A percentile compares a stretch with the other conserved stretches of the same genome.
These are phyloP conservation scores for Trypanosoma rangeli DNA, from an alignment of 208 protist species.

Conservation along the genomic window DNA sequence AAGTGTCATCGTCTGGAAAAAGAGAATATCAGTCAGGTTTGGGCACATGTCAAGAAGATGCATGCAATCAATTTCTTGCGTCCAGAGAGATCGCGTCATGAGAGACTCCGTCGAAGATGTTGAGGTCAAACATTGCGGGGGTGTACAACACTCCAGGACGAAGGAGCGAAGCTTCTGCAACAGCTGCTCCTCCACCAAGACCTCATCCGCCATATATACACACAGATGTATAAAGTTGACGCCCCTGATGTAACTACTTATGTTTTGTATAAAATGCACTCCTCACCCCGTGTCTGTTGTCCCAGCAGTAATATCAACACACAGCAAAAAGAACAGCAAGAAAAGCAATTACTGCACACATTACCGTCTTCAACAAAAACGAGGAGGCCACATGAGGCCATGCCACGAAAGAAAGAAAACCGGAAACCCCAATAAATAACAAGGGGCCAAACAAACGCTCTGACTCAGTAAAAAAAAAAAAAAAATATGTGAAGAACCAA, in stretches of 20 bases:
- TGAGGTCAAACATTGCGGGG: constrained; percentile 37
- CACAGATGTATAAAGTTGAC: neutral
- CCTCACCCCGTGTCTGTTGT: neutral
- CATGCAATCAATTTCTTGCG: constrained; percentile 82
- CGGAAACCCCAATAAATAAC: neutral
- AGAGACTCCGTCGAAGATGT: constrained; percentile 12
- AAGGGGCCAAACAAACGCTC: neutral
- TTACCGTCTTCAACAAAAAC: neutral
- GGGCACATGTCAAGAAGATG: constrained; percentile 57
- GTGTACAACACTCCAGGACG: constrained; percentile 62
- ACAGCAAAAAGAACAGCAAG: neutral
- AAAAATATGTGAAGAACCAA: neutral
- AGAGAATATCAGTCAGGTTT: constrained; percentile 40
- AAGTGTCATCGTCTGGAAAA: constrained; percentile 43
- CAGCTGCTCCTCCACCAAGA: constrained; percentile 9
- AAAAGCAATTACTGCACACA: neutral
- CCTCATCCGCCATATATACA: constrained; percentile 7
- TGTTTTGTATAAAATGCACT: neutral
- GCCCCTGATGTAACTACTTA: neutral
- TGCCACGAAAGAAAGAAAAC: neutral
- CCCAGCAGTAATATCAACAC: neutral
- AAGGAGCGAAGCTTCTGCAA: constrained; percentile 38
- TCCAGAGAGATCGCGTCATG: constrained; percentile 44
- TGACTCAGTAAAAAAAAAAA: neutral
- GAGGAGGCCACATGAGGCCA: neutral